Evolutionary conservation across 768 basidiomycete species (phyloP).

Genomic region (Mycena sanguinolenta): DNA sequence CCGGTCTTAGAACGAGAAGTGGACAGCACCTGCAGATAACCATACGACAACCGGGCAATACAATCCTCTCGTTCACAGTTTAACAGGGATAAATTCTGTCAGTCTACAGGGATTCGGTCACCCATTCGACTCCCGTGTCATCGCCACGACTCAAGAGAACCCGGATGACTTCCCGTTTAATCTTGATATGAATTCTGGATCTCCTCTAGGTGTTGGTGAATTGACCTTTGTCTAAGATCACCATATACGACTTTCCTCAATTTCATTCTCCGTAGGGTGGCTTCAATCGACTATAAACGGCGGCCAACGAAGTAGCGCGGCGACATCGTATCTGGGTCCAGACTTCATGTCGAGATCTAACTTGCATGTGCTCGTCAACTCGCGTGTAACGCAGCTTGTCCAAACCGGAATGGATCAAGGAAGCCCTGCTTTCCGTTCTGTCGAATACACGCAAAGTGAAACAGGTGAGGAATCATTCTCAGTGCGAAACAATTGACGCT

Average conservation of each 20-base stretch:
- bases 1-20: too few species aligned
- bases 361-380: conserved; percentile 46
- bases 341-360: conserved; percentile 43
- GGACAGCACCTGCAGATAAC: conserved; percentile 46
- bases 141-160: conserved; percentile 46
- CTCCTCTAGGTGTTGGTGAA: conserved; percentile 46
- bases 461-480: conserved; percentile 22
- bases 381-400: conserved; percentile 40
- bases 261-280: conserved; percentile 42
- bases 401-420: conserved; percentile 13
- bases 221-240: neutral
- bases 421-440: conserved; percentile 32
- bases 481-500: neutral
- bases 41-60: conserved; percentile 54
- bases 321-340: conserved; percentile 47
- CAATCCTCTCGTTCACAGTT: conserved; percentile 52
- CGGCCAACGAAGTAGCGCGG: conserved; percentile 47
- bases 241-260: neutral
- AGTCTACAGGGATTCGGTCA: conserved; percentile 49
- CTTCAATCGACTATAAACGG: conserved; percentile 41
- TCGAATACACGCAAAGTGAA: conserved; percentile 36
- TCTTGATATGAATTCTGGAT: conserved; percentile 46
- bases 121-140: conserved; percentile 46
- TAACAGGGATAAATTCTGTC: conserved; percentile 47
- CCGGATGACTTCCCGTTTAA: conserved; percentile 46